Percentiles rank a stretch among this genome's conserved stretches.
These are phyloP conservation scores for Favolaschia claudopus DNA, from an alignment of 768 basidiomycete genomes.

Conservation along the genomic window DNA sequence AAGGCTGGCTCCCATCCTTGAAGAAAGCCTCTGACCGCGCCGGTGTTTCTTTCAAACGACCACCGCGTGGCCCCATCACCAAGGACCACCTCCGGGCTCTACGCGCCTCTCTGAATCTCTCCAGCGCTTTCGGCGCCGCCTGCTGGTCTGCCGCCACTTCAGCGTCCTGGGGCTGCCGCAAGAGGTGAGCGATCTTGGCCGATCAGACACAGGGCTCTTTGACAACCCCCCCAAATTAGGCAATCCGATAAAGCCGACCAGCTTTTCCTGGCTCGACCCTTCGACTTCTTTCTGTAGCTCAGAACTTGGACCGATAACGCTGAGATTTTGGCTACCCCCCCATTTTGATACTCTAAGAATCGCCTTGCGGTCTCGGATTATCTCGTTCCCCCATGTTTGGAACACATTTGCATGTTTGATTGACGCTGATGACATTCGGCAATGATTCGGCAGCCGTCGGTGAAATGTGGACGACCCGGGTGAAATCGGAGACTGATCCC, in stretches of 20 bases:
- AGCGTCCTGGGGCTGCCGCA: conserved; percentile 25
- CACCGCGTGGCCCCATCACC: conserved; percentile 20
- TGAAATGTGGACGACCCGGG: not conserved
- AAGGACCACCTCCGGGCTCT: conserved; percentile 7
- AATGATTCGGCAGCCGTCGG: too few relatives aligned
- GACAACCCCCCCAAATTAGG: not conserved
- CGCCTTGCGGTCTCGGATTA: conserved; percentile 14
- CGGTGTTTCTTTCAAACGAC: conserved; percentile 8
- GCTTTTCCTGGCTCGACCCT: not conserved
- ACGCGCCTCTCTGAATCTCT: not conserved
- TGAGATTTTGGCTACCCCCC: conserved; percentile 6
- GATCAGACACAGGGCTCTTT: not conserved
- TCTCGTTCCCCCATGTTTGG: not conserved
- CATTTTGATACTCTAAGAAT: conserved; percentile 23
- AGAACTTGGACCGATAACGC: conserved; percentile 30
- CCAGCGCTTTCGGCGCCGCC: conserved; percentile 6
- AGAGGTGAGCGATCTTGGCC: too few relatives aligned
- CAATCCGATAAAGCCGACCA: not conserved
- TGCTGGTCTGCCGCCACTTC: conserved; percentile 22
- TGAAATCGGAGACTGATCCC: conserved; percentile 1
- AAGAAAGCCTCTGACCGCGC: conserved; percentile 13
- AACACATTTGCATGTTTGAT: conserved; percentile 14
- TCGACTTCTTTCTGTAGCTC: conserved; percentile 18
- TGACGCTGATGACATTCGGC: too few relatives aligned
- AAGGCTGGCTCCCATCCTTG: conserved; percentile 12